Evolutionary conservation across 192 early-diverging fungal species (phyloP).

Genomic region (Paraglomus occultum): DNA sequence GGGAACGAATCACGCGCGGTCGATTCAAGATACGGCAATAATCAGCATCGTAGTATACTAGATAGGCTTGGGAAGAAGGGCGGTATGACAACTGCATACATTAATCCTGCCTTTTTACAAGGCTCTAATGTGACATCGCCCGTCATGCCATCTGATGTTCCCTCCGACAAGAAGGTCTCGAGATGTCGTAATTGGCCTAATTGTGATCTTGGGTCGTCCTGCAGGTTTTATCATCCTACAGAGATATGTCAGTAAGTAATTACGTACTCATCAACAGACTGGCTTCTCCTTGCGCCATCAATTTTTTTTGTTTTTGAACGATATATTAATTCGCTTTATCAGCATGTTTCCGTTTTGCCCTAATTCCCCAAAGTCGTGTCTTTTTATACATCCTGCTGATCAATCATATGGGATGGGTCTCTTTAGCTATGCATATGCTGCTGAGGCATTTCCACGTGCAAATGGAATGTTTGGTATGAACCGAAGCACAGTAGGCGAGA

Average conservation of each 20-base stretch:
- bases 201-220: constrained; percentile 35
- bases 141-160: neutral
- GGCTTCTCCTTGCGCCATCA: neutral
- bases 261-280: neutral
- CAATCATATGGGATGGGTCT: neutral
- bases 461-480: too few species aligned
- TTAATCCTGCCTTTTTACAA: constrained; percentile 30
- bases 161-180: constrained; percentile 23
- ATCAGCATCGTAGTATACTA: constrained; percentile 23
- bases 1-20: constrained; percentile 15
- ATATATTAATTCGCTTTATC: neutral
- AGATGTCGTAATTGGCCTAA: constrained; percentile 46
- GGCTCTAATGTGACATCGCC: neutral
- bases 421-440: too few species aligned
- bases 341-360: constrained; percentile 40
- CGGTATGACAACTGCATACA: constrained; percentile 26
- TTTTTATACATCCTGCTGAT: constrained; percentile 39
- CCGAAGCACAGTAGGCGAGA: too few species aligned
- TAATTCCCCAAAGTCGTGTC: constrained; percentile 37
- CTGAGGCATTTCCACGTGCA: too few species aligned
- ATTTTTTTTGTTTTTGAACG: neutral
- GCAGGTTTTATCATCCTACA: constrained; percentile 42
- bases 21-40: neutral
- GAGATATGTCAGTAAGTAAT: constrained; percentile 33
- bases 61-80: constrained; percentile 29